A percentile compares a stretch with the other conserved stretches of the same genome.
Evolutionary conservation across 148 eudicot genomes (phyloP).

Genomic region (Diospyros kaki): DNA sequence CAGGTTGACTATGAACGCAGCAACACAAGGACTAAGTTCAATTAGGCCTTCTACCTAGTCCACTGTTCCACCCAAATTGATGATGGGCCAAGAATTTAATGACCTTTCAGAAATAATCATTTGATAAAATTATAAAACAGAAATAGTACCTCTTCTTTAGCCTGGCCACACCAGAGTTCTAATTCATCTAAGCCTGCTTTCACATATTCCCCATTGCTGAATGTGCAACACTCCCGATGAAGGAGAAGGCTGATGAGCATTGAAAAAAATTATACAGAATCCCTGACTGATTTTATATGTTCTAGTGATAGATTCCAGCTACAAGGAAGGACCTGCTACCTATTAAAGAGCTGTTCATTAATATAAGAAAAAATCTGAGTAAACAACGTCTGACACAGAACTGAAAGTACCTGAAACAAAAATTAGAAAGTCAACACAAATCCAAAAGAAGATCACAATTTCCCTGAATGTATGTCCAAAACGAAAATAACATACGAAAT

Average conservation of each 20-base stretch:
- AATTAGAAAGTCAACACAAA: background rate
- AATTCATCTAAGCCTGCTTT: constrained; percentile 93
- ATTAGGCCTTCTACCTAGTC: background rate
- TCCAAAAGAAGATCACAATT: background rate
- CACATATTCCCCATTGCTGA: constrained; percentile 96
- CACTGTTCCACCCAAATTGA: background rate
- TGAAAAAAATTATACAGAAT: background rate
- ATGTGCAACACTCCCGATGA: constrained; percentile 97
- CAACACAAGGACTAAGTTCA: background rate
- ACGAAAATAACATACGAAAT: constrained; percentile 48
- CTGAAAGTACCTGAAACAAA: constrained; percentile 69
- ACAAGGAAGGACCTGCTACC: constrained; percentile 32
- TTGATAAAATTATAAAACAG: background rate
- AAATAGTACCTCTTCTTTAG: constrained; percentile 76
- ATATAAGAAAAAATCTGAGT: constrained; percentile 80
- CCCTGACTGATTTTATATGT: background rate
- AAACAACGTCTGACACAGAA: constrained; percentile 87
- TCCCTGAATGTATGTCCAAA: background rate
- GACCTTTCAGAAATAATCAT: background rate
- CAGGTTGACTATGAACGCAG: background rate
- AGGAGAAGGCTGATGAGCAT: constrained; percentile 58
- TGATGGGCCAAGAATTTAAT: background rate
- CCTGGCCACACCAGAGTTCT: constrained; percentile 93
- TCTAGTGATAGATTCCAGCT: constrained; percentile 1
- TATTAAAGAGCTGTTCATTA: constrained; percentile 90